phyloP scores from a whole-genome alignment of 176 grass and related monocot species.

The Oropetium thomaeum region DNA sequence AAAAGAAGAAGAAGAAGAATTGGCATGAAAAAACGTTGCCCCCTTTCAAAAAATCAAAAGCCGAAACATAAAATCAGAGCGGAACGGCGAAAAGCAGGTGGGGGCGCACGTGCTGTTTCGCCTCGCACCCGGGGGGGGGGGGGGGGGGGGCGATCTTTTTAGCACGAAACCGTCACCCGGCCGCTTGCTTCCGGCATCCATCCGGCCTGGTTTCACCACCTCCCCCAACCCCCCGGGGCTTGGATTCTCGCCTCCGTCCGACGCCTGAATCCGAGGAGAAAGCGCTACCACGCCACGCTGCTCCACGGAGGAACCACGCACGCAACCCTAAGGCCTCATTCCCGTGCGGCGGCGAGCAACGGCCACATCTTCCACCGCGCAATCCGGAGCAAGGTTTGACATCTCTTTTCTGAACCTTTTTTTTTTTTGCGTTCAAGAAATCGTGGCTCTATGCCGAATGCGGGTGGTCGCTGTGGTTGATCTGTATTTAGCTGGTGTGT shows the following conservation, averaged over 20 bases:
- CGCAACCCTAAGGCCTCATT: background rate
- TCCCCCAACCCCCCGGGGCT: conserved; percentile 13
- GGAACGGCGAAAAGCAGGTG: background rate
- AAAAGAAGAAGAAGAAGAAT: too few relatives aligned
- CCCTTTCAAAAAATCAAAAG: background rate
- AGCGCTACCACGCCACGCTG: background rate
- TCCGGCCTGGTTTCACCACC: background rate
- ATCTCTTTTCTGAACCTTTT: background rate
- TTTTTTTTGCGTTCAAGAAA: background rate
- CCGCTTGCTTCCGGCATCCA: conserved; percentile 20
- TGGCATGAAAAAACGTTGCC: background rate
- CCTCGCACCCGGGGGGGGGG: background rate
- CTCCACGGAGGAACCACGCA: background rate
- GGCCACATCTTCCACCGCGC: background rate
- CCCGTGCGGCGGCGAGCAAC: background rate
- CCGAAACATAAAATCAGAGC: background rate
- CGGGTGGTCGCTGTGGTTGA: background rate
- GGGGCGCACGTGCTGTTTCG: conserved; percentile 12
- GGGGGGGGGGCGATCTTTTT: background rate
- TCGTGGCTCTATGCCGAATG: background rate
- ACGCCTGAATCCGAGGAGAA: conserved; percentile 16
- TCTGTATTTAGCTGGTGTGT: background rate
- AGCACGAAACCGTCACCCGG: conserved; percentile 31
- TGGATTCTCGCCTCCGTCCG: conserved; percentile 12
- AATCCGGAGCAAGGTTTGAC: conserved; percentile 4